phyloP scores from a whole-genome alignment of 2,329 filamentous ascomycete genomes.

The Purpureocillium takamizusanense region DNA sequence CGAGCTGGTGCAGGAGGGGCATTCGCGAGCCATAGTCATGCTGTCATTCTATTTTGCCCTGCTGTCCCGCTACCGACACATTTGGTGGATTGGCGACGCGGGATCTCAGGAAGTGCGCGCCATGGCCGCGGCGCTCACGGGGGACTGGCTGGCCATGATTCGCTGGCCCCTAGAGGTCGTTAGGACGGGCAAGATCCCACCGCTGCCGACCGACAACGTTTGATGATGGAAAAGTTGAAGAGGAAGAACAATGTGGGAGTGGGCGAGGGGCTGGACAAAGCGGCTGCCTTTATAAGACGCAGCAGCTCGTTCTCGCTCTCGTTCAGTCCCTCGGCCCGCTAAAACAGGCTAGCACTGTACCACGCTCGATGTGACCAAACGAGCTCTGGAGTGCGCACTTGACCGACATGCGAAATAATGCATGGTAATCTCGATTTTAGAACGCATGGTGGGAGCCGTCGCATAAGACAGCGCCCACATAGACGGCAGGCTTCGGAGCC shows the following conservation, averaged over 20 bases:
- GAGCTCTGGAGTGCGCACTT: too few relatives aligned
- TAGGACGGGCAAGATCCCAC: conserved; percentile 2
- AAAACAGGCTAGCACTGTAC: not conserved
- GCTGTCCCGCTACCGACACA: conserved; percentile 3
- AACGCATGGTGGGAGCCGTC: too few relatives aligned
- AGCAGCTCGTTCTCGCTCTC: conserved; percentile 1
- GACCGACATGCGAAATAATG: too few relatives aligned
- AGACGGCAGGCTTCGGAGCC: too few relatives aligned
- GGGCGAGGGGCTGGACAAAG: too few relatives aligned
- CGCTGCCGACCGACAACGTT: not conserved
- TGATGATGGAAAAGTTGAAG: not conserved
- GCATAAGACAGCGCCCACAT: too few relatives aligned
- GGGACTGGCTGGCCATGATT: conserved; percentile 4
- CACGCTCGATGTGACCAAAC: not conserved
- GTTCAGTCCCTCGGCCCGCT: conserved; percentile 2
- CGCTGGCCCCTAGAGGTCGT: conserved; percentile 5
- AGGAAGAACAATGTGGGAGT: too few relatives aligned
- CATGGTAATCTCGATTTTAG: too few relatives aligned
- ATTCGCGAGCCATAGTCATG: conserved; percentile 3
- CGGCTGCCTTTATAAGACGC: too few relatives aligned
- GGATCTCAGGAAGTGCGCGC: conserved; percentile 4
- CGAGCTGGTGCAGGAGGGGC: conserved; percentile 6
- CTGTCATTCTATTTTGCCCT: conserved; percentile 7
- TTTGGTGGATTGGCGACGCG: conserved; percentile 6
- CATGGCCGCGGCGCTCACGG: conserved; percentile 2